phyloP scores from a whole-genome alignment of 2,329 filamentous ascomycete genomes.

The Ascochyta clinopodiicola region DNA sequence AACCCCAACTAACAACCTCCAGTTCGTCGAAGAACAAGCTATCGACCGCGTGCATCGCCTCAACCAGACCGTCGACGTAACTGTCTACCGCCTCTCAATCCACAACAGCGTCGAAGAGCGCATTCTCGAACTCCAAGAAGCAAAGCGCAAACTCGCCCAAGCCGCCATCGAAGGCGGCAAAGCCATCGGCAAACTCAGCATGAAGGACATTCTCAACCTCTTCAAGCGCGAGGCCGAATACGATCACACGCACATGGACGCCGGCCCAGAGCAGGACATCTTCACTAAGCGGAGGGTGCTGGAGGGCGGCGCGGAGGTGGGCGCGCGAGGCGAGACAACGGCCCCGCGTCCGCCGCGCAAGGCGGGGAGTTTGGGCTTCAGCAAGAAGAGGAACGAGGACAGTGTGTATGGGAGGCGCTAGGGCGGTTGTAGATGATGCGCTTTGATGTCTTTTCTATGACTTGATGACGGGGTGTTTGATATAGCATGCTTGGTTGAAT shows the following conservation, averaged over 20 bases:
- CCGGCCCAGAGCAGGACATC: constrained; percentile 40
- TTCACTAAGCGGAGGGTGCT: constrained; percentile 44
- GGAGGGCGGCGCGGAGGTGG: constrained; percentile 19
- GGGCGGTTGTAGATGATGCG: background rate
- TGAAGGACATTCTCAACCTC: constrained; percentile 91
- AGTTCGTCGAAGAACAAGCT: constrained; percentile 98
- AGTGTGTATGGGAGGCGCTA: constrained; percentile 53
- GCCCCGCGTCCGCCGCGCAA: constrained; percentile 34
- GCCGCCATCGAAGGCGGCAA: constrained; percentile 86
- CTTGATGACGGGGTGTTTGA: constrained; percentile 1
- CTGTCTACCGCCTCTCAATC: constrained; percentile 93
- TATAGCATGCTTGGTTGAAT: background rate
- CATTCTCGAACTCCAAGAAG: constrained; percentile 92
- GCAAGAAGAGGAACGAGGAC: constrained; percentile 42
- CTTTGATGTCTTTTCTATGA: background rate
- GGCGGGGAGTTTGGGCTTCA: constrained; percentile 39
- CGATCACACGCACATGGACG: constrained; percentile 53
- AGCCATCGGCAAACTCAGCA: constrained; percentile 81
- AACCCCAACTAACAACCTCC: constrained; percentile 18
- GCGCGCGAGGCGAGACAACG: constrained; percentile 21
- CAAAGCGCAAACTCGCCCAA: constrained; percentile 90
- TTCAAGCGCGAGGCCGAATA: constrained; percentile 75
- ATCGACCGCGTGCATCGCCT: constrained; percentile 99
- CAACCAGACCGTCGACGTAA: constrained; percentile 92
- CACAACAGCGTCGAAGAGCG: constrained; percentile 87